Evolutionary conservation across 495 filamentous ascomycete species (phyloP), one percentile per base, ranked within the genome.

Genomic region (Aspergillus leporis): DNA sequence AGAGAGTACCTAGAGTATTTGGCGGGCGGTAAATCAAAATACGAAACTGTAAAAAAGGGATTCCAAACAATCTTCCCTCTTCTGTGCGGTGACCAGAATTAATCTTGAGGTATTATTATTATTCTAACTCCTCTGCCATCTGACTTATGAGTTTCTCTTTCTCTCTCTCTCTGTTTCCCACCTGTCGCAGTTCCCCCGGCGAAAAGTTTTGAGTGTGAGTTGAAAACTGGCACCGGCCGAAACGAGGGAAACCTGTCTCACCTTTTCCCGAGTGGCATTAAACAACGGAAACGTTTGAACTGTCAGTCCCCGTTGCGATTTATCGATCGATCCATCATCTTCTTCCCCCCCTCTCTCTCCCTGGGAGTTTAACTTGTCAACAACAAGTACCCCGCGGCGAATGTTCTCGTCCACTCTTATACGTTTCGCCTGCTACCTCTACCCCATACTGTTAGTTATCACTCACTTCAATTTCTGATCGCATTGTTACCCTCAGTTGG

Each of bases 251-350:
- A n/a, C 31, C 43, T 61, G 59, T 64, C 59, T 62, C 60, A 63
- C 67, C 66, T 68, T 70, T 71, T 70, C 54, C 62, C 63, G 66
- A 62, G 70, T 72, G 67, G 68, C 70, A 68, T 67, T 70, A 68
- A 28, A 55, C 40, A 41, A 19, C 45, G 43, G 43, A 19, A 53
- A 41, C 50, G n/a, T 3, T 53, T 53, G 51, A n/a, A 53, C 32
- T 32, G 51, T 53, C 43, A 47, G 43, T 49, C 38, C 34, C 54
- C 30, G 54, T 56, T 56, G 54, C 54, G 54, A 56, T 56, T 43
- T 18, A 53, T 40, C 19, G 32, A 53, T 48, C 28, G 18, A 50
- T 45, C 13, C 34, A 28, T 28, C 36, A 43, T 47, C 21, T 25
- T 58, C 48, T 59, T 48, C 59, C 62, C 30, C 57, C 22, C 61